Percentiles rank a stretch among this genome's conserved stretches.
Conservation (phyloP, 805 yeast species). For the Sugiyamaella americana region DNA sequence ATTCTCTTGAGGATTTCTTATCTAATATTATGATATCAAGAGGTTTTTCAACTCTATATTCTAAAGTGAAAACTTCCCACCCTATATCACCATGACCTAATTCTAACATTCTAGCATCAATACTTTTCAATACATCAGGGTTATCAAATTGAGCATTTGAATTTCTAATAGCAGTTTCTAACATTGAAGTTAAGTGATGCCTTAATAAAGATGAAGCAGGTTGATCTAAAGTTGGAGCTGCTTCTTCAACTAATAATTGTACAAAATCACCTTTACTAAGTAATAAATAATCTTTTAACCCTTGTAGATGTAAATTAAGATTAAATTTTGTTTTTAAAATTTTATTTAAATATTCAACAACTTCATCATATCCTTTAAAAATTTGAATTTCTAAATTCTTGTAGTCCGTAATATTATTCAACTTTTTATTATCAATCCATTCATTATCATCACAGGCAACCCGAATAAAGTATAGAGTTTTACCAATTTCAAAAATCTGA, state of each 20-base stretch:
- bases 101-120: conserved; percentile 81
- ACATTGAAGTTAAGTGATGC: conserved; percentile 55
- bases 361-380: conserved; percentile 42
- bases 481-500: conserved; percentile 50
- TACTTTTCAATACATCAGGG: conserved; percentile 41
- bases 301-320: conserved; percentile 49
- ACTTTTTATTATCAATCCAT: conserved; percentile 40
- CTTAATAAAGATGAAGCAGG: conserved; percentile 62
- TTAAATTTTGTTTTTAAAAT: conserved; percentile 46
- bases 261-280: conserved; percentile 79
- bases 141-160: conserved; percentile 31
- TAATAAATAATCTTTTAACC: conserved; percentile 59
- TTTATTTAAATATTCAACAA: conserved; percentile 45
- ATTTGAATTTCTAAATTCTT: conserved; percentile 24
- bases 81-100: conserved; percentile 69
- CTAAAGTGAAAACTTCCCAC: conserved; percentile 90
- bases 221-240: conserved; percentile 46
- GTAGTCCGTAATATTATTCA: conserved; percentile 13
- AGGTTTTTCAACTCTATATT: conserved; percentile 50
- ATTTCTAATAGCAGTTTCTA: conserved; percentile 55
- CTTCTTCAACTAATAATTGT: conserved; percentile 53
- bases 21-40: conserved; percentile 52
- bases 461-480: conserved; percentile 57
- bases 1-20: conserved; percentile 41
- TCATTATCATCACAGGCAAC: conserved; percentile 58